Conservation (phyloP, 306 rosid species). For the Cucumis melo region DNA sequence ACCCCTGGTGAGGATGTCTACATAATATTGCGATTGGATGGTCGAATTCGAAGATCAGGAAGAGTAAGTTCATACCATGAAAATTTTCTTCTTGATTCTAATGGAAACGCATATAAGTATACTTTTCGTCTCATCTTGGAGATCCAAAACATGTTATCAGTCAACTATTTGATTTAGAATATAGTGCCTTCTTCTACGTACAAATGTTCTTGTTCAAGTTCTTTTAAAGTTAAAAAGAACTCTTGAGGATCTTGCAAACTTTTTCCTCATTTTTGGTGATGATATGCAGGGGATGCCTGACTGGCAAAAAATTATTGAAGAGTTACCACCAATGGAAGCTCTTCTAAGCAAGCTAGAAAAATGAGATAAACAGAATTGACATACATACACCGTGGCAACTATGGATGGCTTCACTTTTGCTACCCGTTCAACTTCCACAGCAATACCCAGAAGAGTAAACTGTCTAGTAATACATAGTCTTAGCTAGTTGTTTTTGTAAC, state of each 20-base stretch:
- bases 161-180: not conserved
- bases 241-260: not conserved
- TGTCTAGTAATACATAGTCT: not conserved
- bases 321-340: conserved; percentile 86
- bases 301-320: conserved; percentile 70
- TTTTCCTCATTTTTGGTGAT: not conserved
- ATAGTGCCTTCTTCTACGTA: not conserved
- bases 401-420: not conserved
- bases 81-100: conserved; percentile 1
- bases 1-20: conserved; percentile 80
- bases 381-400: not conserved
- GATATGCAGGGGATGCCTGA: conserved; percentile 90
- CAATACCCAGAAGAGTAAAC: not conserved
- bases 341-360: conserved; percentile 82
- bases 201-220: not conserved
- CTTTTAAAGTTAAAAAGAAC: not conserved
- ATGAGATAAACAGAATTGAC: conserved; percentile 15
- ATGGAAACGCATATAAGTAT: not conserved
- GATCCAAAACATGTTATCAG: not conserved
- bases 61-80: conserved; percentile 38
- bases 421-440: not conserved
- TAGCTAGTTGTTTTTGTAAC: not conserved
- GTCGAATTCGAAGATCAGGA: conserved; percentile 95
- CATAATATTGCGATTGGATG: conserved; percentile 79
- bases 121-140: not conserved